Evolutionary conservation across 2,329 filamentous ascomycete genomes (phyloP), one percentile per base, ranked within the genome.

Genomic region (Lizonia empirigonia): DNA sequence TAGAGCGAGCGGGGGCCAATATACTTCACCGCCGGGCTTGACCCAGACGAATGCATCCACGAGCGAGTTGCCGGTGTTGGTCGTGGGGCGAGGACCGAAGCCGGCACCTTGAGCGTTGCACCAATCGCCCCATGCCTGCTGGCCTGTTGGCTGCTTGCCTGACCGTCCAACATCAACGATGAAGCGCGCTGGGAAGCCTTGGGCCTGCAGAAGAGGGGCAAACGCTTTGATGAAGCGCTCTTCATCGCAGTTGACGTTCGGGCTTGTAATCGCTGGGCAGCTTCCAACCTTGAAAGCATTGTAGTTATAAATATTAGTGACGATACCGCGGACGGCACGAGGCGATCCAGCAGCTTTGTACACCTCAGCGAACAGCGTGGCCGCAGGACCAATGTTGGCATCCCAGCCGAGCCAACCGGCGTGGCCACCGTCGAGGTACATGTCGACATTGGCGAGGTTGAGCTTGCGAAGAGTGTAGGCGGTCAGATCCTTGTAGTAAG

Each of bases 1-100:
- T n/a, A 12, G n/a, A 12, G n/a, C 12, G 7, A 9, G 12, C 13
- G 4, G 7, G 4, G 7, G 16, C 24, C 8, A 12, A 56, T 52
- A 33, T 56, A 65, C 63, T 54, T 82, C 80, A 45, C 78, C 79
- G 57, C 86, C 86, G 4, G 86, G 86, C 79, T 88, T 89, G 60
- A 88, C 76, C 86, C 86, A 88, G 50, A 88, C 85, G 58, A 88
- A 85, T 32, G 85, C 84, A 68, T 89, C 86, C 26, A 81, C 76
- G 15, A 85, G 74, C 1, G 72, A 65, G 56, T 84, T 78, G 12
- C 82, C 83, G 7, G 85, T 88, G 65, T 82, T 76, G n/a, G 83
- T 77, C 3, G 81, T 82, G 1, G 85, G 85, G n/a, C 84, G 80
- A n/a, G 73, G 71, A 53, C 86, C 86, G 55, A 87, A 88, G 7